Base-by-base conservation (phyloP, 768 basidiomycete genomes). In the Tylopilus sp. region DNA sequence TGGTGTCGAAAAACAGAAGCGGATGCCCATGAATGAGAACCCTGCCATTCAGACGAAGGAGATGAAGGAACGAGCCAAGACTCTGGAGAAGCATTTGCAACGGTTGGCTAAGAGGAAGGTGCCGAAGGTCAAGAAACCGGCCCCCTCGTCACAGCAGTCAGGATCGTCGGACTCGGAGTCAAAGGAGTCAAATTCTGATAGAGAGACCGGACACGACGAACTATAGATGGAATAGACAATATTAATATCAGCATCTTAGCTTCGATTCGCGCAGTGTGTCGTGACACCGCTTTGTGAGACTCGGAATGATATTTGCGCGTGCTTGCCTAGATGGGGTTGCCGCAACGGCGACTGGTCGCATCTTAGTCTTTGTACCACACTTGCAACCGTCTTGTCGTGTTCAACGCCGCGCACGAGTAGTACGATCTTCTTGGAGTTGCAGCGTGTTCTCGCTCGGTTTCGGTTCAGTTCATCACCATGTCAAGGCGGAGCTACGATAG, bases 11-110 rank as follows among this genome's bases (percentile, higher is more conserved):
- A 85, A 83, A 71, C 95, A 97, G 74, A 89, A 87, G 73, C 70
- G 64, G 50, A 79, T 87, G 45, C 79, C 85, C 70, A 71, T 77
- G 66, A 81, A 89, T 61, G 84, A 92, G 65, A 85, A 97, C 64
- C 92, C 94, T 3, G 87, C 87, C n/a, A 82, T 98, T 29, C 80
- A 85, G 71, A 88, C 87, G 45, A 80, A 74, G 60, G 94, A 98
- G 72, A 85, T 98, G 83, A 87, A 86, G 72, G 84, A 84, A 50
- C 78, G 87, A 51, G 88, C 89, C 25, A 89, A 87, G 78, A 79
- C 79, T 40, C 73, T 97, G 31, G 92, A 96, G 76, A 81, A 74
- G 46, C 85, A 85, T 44, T 63, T 91, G 69, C 81, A 83, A 67
- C 84, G 77, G 65, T 62, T 92, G 54, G 78, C 78, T 60, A 87